Evolutionary conservation across 176 grass and related monocot species (phyloP), one percentile per base, ranked within the genome.

Genomic region (Urochloa ruziziensis): DNA sequence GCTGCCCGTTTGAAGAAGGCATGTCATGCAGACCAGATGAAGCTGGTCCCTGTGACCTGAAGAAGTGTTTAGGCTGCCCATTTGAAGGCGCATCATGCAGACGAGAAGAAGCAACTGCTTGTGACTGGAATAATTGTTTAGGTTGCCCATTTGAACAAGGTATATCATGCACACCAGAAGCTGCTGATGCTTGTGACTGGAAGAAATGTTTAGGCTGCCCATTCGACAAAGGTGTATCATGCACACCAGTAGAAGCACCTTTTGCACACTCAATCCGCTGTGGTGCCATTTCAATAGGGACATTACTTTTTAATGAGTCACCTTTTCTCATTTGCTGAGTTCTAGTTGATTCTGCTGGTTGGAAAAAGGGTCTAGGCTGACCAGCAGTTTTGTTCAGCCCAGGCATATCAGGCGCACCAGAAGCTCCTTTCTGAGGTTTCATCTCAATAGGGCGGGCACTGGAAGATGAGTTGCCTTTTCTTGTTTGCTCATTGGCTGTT

Each of bases 171-270:
- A 80, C 58, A 80, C 39, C 73, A 69, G 70, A 87, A 85, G 66
- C 32, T 61, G 72, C 37, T 86, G 57, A 46, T 64, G 87, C 89
- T 27, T 84, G 88, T 71, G 87, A 83, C 68, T 91, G 94, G 85
- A 90, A 76, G 37, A 90, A 90, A 47, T 70, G 66, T 77, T 82
- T 92, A 62, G 85, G 76, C 63, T 82, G 91, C 72, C 78, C 83
- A 61, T 83, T 86, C 39, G 52, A 67, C 34, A 74, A 66, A 88
- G 77, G 39, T 25, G 54, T 81, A 39, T 69, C 80, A 72, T 73
- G 81, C 30, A 67, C 53, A 81, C 73, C 80, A 83, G 80, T 89
- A 89, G 42, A 2, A 72, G 51, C 68, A 83, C 61, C 68, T 88
- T 85, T 84, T 30, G 64, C 16, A 75, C 67, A 70, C 15, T 95